Base-by-base conservation (phyloP, 2,329 filamentous ascomycete species). In the Pseudopithomyces maydicus region DNA sequence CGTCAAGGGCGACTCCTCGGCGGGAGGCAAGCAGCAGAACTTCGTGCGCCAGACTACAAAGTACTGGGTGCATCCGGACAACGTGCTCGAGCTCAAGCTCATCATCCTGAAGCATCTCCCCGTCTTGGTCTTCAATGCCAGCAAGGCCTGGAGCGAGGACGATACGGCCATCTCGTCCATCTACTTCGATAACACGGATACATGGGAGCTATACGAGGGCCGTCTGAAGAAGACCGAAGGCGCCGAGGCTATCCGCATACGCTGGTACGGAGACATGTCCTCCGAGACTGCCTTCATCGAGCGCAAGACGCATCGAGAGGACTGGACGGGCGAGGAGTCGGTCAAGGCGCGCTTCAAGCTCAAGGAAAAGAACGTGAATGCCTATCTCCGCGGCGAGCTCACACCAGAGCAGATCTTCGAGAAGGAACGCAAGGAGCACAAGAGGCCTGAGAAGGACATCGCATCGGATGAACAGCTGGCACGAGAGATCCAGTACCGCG, bases 1-100 rank as follows among this genome's bases (percentile, higher is more conserved):
- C 0, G 88, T 92, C 70, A 93, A 92, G 78, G 95, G 95, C 55
- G 95, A 99, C 76, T 91, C 92, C 65, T 82, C 93, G 7, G 95
- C 95, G 15, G 95, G 95, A 67, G 95, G 94, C 54, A 87, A 85
- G 62, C 95, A 99, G 78, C 94, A 93, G 72, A 98, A 90, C 81
- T 99, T 99, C 73, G 88, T 99, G 60, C 90, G 95, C 57, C 91
- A 98, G 74, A 99, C 95, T 0, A 99, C 95, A 32, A 99, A 99
- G 78, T 99, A 99, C 81, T 99, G 95, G 95, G 95, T 99, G 44
- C 95, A 99, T 72, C 91, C 91, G 2, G 95, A 98, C 78, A 99
- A 99, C 72, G 95, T 99, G 67, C 98, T 95, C 5, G 95, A 99
- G 79, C 79, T 99, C 60, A 99, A 99, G 81, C 88, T 99, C 76